Evolutionary conservation across 176 grass and related monocot species (phyloP), one percentile per base, ranked within the genome.

Genomic region (Secale cereale): DNA sequence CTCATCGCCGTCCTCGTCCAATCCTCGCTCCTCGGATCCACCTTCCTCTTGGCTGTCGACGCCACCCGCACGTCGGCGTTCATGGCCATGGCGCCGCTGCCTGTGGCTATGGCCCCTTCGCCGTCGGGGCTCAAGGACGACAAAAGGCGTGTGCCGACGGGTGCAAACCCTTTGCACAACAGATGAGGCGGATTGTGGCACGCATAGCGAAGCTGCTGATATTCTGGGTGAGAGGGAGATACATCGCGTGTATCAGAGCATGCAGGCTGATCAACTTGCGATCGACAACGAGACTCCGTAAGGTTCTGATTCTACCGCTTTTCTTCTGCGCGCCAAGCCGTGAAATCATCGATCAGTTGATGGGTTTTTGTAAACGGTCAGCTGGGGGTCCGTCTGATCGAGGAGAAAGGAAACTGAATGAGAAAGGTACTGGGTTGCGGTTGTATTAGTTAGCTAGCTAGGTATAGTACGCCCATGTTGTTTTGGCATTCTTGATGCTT

Each of bases 151-250:
- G 82, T 86, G 46, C 93, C 90, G n/a, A 88, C 90, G 7, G 93
- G 93, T 19, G 3, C 93, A 20, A 95, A 95, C 81, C 93, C 85
- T 22, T 81, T 94, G 67, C 93, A 94, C 85, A 94, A 94, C 80
- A 37, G 92, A 84, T 88, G 87, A 92, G 64, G 39, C 31, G 11
- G 29, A 74, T 39, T 37, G 23, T 20, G 30, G 68, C 27, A 77
- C 30, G 20, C 31, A 25, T 22, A 78, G 23, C 3, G 52, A 39
- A 43, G 29, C 59, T 26, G 12, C 30, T 75, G 72, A 20, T 52
- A 27, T 31, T 7, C 26, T 15, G 68, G 20, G 30, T 32, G 23
- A 48, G 48, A 61, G 50, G 35, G 16, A 67, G 20, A 57, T 57
- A 57, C 54, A 22, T 19, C 8, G 67, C 22, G 67, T 70, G 19